Conservation (phyloP, 1,139 yeast genomes). For the Candida glucosophila region DNA sequence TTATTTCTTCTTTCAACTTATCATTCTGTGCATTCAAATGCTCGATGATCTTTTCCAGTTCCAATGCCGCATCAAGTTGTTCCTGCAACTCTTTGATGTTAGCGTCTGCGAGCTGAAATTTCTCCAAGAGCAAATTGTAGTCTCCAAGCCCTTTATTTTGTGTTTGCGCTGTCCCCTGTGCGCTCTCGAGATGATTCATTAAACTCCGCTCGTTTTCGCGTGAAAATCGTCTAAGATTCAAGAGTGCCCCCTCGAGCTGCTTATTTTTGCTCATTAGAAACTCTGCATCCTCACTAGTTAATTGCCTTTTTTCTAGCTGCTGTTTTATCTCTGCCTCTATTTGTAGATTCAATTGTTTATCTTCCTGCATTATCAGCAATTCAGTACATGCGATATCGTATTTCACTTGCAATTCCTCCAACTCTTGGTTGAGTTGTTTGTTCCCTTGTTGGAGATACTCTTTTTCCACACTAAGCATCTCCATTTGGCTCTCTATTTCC, state of each 20-base stretch:
- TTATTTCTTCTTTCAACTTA: constrained; percentile 30
- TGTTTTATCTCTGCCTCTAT: constrained; percentile 26
- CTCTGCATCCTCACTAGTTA: constrained; percentile 9
- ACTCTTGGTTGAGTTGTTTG: constrained; percentile 20
- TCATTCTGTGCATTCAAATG: constrained; percentile 48
- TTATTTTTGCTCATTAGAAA: constrained; percentile 19
- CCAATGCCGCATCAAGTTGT: constrained; percentile 33
- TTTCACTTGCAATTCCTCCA: constrained; percentile 22
- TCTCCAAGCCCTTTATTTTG: constrained; percentile 14
- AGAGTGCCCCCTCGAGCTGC: constrained; percentile 29
- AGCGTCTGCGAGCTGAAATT: constrained; percentile 27
- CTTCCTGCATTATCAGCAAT: constrained; percentile 36
- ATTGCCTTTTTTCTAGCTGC: constrained; percentile 11
- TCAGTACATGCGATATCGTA: constrained; percentile 34
- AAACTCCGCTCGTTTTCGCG: constrained; percentile 13
- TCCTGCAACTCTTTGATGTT: constrained; percentile 36
- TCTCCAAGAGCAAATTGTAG: constrained; percentile 13
- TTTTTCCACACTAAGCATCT: constrained; percentile 44
- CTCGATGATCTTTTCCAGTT: constrained; percentile 45
- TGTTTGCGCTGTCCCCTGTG: constrained; percentile 15
- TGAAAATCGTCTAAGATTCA: constrained; percentile 29
- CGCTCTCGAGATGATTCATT: neutral
- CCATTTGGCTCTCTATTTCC: constrained; percentile 33
- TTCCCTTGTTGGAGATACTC: constrained; percentile 41
- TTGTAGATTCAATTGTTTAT: constrained; percentile 33